Evolutionary conservation across 1,284 basidiomycete genomes (phyloP).

Genomic region (Apiotrichum mycotoxinovorans): DNA sequence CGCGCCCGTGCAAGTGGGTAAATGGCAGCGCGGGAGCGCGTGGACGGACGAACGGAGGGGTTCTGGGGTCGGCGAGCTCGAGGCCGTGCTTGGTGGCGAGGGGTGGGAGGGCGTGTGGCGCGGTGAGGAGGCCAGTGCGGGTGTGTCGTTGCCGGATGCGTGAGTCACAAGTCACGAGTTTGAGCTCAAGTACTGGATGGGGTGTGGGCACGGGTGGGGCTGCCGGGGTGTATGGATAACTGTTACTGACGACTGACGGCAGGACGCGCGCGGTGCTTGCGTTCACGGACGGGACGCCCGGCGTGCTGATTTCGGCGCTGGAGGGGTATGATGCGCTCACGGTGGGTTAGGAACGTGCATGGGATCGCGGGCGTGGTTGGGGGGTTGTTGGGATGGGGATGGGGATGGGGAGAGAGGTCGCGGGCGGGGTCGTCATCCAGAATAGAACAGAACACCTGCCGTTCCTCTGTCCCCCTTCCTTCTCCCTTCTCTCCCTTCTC

Average conservation of each 20-base stretch:
- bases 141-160: not conserved
- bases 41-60: conserved; percentile 38
- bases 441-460: no score
- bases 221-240: no score
- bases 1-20: conserved; percentile 39
- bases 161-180: no score
- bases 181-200: not conserved
- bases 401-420: no score
- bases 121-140: conserved; percentile 7
- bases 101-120: conserved; percentile 30
- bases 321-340: conserved; percentile 10
- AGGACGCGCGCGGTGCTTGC: conserved; percentile 27
- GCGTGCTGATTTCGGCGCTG: conserved; percentile 29
- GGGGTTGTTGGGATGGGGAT: no score
- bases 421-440: no score
- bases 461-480: not conserved
- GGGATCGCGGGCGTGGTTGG: no score
- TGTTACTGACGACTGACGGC: no score
- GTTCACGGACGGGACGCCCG: conserved; percentile 34
- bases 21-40: conserved; percentile 34
- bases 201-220: not conserved
- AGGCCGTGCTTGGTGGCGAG: conserved; percentile 16
- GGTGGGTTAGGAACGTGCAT: no score
- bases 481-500: not conserved
- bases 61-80: conserved; percentile 29